Evolutionary conservation across 129 eudicot species (phyloP).

Genomic region (Chrysanthemum lavandulifolium): DNA sequence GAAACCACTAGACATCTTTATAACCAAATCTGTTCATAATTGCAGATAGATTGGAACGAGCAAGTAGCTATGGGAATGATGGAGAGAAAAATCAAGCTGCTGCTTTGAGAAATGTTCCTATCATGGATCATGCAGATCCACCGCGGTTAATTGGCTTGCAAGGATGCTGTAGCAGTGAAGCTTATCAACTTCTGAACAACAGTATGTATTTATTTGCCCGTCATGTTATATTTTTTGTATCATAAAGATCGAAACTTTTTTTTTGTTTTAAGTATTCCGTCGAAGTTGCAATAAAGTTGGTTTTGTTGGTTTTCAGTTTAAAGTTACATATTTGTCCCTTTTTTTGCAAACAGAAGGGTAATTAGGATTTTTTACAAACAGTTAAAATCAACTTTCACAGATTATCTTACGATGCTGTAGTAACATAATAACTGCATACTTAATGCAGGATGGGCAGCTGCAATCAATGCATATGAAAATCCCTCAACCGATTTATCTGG

Average conservation of each 20-base stretch:
- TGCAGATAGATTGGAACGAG: slow-evolving; percentile 42
- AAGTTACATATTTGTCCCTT: too few species aligned
- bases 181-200: slow-evolving; percentile 70
- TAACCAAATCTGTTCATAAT: background rate
- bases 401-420: background rate
- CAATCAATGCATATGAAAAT: slow-evolving; percentile 67
- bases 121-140: slow-evolving; percentile 54
- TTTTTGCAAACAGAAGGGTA: background rate
- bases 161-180: slow-evolving; percentile 80
- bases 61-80: slow-evolving; percentile 50
- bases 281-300: too few species aligned
- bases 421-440: background rate
- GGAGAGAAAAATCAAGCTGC: slow-evolving; percentile 56
- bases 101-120: slow-evolving; percentile 18
- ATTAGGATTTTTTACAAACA: background rate
- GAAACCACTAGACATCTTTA: slow-evolving; percentile 1
- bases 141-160: slow-evolving; percentile 56
- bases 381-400: background rate
- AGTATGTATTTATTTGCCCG: slow-evolving; percentile 45
- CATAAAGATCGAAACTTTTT: too few species aligned
- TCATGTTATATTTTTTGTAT: background rate
- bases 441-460: slow-evolving; percentile 82
- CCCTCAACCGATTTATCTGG: slow-evolving; percentile 77
- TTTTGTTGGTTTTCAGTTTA: too few species aligned
- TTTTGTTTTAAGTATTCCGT: too few species aligned